A percentile compares a stretch with the other conserved stretches of the same genome.
phyloP scores from a whole-genome alignment of 2,329 filamentous ascomycete genomes.

The Graphilbum fragrans region DNA sequence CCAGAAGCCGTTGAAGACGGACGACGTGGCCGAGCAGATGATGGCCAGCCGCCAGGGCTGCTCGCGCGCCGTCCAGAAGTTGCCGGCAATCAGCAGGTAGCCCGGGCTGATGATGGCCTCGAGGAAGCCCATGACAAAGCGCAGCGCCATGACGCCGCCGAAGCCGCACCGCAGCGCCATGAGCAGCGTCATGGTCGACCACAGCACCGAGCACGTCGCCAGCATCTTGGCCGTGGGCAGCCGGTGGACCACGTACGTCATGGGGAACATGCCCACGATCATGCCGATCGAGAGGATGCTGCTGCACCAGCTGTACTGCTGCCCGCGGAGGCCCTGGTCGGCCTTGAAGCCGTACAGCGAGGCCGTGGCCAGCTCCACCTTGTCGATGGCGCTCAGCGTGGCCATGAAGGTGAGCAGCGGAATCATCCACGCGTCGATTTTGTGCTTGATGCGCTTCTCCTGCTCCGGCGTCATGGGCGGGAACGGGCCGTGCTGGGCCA shows the following conservation, averaged over 20 bases:
- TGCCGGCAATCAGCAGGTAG: constrained; percentile 39
- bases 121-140: constrained; percentile 32
- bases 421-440: not conserved
- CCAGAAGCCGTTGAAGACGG: constrained; percentile 9
- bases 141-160: constrained; percentile 14
- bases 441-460: not conserved
- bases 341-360: not conserved
- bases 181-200: constrained; percentile 6
- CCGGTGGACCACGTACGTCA: not conserved
- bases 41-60: constrained; percentile 34
- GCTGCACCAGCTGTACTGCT: not conserved
- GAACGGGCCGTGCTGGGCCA: not conserved
- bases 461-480: not conserved
- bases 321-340: not conserved
- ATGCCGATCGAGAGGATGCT: not conserved
- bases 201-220: not conserved
- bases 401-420: not conserved
- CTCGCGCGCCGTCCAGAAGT: constrained; percentile 40
- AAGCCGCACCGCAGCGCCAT: constrained; percentile 21
- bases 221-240: not conserved
- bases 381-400: not conserved
- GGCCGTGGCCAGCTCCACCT: not conserved
- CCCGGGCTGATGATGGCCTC: constrained; percentile 37
- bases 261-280: not conserved
- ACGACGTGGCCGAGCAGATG: too few relatives aligned